Evolutionary conservation across 1,284 basidiomycete species (phyloP).

Genomic region (Cronartium quercuum): DNA sequence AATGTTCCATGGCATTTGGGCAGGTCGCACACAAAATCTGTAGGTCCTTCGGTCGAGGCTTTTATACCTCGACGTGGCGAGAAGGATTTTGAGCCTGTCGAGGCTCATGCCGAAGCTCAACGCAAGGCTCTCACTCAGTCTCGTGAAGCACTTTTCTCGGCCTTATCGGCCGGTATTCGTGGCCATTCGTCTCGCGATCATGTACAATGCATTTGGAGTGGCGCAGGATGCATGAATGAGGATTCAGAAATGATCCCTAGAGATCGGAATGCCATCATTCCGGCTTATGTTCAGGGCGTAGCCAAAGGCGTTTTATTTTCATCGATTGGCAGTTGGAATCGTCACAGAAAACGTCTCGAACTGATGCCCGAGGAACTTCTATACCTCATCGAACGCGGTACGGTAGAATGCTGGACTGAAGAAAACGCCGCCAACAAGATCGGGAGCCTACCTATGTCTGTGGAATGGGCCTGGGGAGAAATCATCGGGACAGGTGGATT

Average conservation of each 20-base stretch:
- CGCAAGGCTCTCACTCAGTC: conserved; percentile 17
- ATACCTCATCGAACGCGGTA: conserved; percentile 35
- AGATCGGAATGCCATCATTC: neutral
- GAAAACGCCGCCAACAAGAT: neutral
- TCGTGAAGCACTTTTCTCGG: conserved; percentile 23
- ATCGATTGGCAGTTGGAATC: conserved; percentile 30
- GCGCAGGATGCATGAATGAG: neutral
- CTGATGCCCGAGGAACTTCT: conserved; percentile 29
- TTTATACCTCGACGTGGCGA: conserved; percentile 33
- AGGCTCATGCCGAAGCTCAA: conserved; percentile 3
- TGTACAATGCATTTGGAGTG: conserved; percentile 27
- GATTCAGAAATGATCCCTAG: neutral
- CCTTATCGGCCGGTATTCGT: conserved; percentile 19
- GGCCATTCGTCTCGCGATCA: conserved; percentile 36
- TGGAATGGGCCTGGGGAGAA: conserved; percentile 31
- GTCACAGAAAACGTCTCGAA: conserved; percentile 27
- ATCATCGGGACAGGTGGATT: conserved; percentile 27
- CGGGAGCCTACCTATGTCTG: conserved; percentile 22
- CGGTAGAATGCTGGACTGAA: conserved; percentile 35
- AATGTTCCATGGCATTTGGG: neutral
- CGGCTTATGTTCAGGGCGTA: conserved; percentile 18
- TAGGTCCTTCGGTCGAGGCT: neutral
- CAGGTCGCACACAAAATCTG: conserved; percentile 2
- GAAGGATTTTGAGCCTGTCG: conserved; percentile 36
- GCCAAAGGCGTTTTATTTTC: conserved; percentile 34